Base-by-base conservation (phyloP, 192 early-diverging fungal genomes). In the Endogone sp. region DNA sequence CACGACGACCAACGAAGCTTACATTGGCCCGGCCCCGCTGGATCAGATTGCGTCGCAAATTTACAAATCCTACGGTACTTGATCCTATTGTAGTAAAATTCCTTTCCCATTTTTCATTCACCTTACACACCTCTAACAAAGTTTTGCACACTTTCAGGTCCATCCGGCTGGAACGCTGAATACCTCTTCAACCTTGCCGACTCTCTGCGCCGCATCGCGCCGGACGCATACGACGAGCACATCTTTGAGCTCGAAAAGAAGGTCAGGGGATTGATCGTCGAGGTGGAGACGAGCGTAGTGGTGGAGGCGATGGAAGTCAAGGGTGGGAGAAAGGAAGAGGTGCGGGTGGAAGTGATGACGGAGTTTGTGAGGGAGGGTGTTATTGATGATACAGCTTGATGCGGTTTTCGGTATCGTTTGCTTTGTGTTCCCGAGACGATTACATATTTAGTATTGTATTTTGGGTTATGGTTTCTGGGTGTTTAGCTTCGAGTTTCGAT, bases 1-100 rank as follows among this genome's bases (percentile, higher is more conserved):
- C 25, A 86, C 86, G 3, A 87, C 84, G 24, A 67, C 82, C 24
- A 95, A 96, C 64, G 86, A 87, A 32, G 85, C 89, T n/a, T 95
- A 93, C 74, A 81, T 90, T 2, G 91, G 93, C 3, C 86, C 89
- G 3, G 84, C 86, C 11, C 75, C 84, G 2, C 23, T 88, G 4
- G 81, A 88, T 23, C 66, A 71, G 2, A 89, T 94, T 26, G 91
- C 91, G 0, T 26, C 71, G 8, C 86, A 92, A 29, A 93, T 95
- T 58, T 84, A 83, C 4, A 55, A 68, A 3, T 83, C 89, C 0
- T 75, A 72, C 64, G 90, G 90, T 79, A 81, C 62, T 61, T 9
- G 16, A 31, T 24, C 20, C 22, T 22, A 63, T 59, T 3, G 22
- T 32, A 0, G 6, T 11, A 49, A 6, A 16, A 49, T 49, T 16